These are phyloP conservation scores for Flagelloscypha sp. DNA, from an alignment of 768 basidiomycete species.

Conservation along the genomic window DNA sequence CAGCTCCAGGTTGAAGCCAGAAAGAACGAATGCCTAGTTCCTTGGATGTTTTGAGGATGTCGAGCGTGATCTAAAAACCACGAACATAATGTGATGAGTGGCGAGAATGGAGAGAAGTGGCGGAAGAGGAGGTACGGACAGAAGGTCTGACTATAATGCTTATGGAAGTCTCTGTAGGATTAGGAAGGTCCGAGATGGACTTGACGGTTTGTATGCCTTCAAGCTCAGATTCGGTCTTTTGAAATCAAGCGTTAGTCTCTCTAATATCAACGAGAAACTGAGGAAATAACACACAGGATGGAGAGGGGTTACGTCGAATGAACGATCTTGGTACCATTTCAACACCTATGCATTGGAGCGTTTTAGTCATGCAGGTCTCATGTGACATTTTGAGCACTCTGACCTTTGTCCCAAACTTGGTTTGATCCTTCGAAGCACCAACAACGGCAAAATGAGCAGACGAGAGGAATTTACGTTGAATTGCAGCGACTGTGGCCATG, in stretches of 20 bases:
- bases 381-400: slow-evolving; percentile 6
- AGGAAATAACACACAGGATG: slow-evolving; percentile 37
- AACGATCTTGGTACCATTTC: slow-evolving; percentile 39
- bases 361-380: slow-evolving; percentile 1
- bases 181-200: slow-evolving; percentile 31
- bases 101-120: background rate
- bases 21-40: slow-evolving; percentile 37
- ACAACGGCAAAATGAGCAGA: slow-evolving; percentile 44
- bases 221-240: slow-evolving; percentile 28
- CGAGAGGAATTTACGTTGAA: slow-evolving; percentile 44
- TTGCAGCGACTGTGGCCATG: too few relatives aligned
- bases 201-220: slow-evolving; percentile 36
- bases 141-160: slow-evolving; percentile 46
- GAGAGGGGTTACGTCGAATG: slow-evolving; percentile 41
- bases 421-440: slow-evolving; percentile 44
- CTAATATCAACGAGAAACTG: background rate
- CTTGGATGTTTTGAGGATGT: slow-evolving; percentile 39
- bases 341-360: slow-evolving; percentile 29
- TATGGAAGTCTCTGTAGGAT: slow-evolving; percentile 40
- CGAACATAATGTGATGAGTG: background rate
- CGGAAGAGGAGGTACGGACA: slow-evolving; percentile 17
- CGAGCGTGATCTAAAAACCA: slow-evolving; percentile 35
- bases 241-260: slow-evolving; percentile 4
- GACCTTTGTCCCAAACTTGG: slow-evolving; percentile 24
- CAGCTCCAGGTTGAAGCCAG: slow-evolving; percentile 64